phyloP scores from a whole-genome alignment of 2,329 filamentous ascomycete species.

The Monosporascus sp. region DNA sequence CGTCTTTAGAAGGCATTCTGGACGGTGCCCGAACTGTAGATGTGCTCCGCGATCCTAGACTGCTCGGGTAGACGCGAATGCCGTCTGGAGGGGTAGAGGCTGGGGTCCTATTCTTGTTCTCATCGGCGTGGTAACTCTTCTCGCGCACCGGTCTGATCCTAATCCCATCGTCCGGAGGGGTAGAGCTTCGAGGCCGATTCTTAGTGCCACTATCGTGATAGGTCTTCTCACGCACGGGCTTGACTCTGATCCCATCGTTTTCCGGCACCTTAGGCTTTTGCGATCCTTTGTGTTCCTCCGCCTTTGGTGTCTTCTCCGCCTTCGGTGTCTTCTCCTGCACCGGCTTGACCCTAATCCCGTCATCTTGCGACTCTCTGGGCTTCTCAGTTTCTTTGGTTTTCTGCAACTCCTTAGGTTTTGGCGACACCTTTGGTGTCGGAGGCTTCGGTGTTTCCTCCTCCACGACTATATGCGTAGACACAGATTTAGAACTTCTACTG shows the following conservation, averaged over 20 bases:
- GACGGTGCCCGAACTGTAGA: conserved; percentile 23
- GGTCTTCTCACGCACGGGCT: conserved; percentile 20
- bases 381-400: too few species aligned
- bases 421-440: neutral
- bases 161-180: conserved; percentile 4
- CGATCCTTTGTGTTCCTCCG: conserved; percentile 10
- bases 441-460: neutral
- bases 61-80: conserved; percentile 25
- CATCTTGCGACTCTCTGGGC: neutral
- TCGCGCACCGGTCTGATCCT: conserved; percentile 7
- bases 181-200: conserved; percentile 16
- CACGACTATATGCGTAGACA: conserved; percentile 5
- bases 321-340: neutral
- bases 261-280: conserved; percentile 15
- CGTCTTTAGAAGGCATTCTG: conserved; percentile 20
- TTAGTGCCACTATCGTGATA: conserved; percentile 28
- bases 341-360: neutral
- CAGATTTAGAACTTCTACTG: conserved; percentile 2
- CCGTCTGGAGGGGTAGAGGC: conserved; percentile 27
- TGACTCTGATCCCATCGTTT: conserved; percentile 26
- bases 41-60: conserved; percentile 19
- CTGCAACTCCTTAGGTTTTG: too few species aligned
- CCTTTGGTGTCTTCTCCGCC: neutral
- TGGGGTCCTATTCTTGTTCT: neutral
- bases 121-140: conserved; percentile 19